Base-by-base conservation (phyloP, 768 basidiomycete genomes). In the Psilocybe tampanensis region DNA sequence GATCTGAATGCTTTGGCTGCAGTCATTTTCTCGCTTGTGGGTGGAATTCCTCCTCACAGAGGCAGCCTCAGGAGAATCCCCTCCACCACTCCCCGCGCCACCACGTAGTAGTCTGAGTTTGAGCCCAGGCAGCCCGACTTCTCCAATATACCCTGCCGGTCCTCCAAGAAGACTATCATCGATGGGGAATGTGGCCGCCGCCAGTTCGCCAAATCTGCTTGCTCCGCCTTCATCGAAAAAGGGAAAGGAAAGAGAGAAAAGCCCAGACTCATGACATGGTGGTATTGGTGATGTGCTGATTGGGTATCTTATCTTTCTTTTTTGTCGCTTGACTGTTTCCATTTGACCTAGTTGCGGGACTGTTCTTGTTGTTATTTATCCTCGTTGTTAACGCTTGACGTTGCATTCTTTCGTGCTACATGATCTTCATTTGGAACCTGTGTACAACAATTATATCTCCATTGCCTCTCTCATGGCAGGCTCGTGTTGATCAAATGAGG, bases 11-110 rank as follows among this genome's bases (percentile, higher is more conserved):
- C 21, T 41, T 45, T 19, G 42, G 15, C 36, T 21, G 34, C 22
- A 98, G 95, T 96, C 94, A 0, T 99, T 99, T 76, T 95, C 94
- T 36, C 91, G 95, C 45, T 83, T 98, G 11, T 99, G 95, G 89
- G 96, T 99, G 45, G 97, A 99, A 71, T 99, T 96, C 69, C 82
- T 99, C 3, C 86, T 99, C 60, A 96, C 94, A 21, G 96, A 99
- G 76, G 89, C 95, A 0, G 79, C 82, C 1, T 63, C 78, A 6
- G 80, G 80, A 15, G 73, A 76, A 47, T 64, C 72, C 2, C 63
- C 68, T 8, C 58, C 68, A 23, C 52, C 62, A 58, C 52, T 52
- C 15, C n/a, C 68, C 26, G 59, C 69, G 8, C 60, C 68, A 9
- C 65, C 69, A n/a, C 64, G 66, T 17, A 69, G 58, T 29, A 59